A percentile compares a stretch with the other conserved stretches of the same genome.
Conservation (phyloP, 2,329 filamentous ascomycete genomes). For the Alternaria metachromatica region DNA sequence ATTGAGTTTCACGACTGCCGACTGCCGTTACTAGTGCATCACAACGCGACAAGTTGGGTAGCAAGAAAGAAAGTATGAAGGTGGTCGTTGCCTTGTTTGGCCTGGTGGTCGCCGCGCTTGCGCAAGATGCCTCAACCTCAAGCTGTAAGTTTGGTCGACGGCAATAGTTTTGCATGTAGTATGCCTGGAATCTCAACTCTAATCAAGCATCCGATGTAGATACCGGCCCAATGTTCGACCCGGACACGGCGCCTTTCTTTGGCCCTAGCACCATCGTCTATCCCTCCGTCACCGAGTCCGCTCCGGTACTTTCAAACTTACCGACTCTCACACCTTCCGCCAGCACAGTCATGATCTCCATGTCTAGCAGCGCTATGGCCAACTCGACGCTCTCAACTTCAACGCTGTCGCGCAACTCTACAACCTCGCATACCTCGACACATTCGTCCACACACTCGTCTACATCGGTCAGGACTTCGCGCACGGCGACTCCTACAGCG, state of each 20-base stretch:
- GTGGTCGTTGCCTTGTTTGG: constrained; percentile 3
- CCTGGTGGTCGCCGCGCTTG: constrained; percentile 5
- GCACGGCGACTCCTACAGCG: constrained; percentile 8
- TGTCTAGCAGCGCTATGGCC: neutral
- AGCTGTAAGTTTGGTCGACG: constrained; percentile 4
- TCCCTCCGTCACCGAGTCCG: constrained; percentile 19
- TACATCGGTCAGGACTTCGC: constrained; percentile 10
- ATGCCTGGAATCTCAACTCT: neutral
- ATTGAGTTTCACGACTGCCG: neutral
- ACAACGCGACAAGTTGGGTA: neutral
- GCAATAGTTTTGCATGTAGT: neutral
- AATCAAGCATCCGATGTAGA: constrained; percentile 13
- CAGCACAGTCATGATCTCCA: constrained; percentile 6
- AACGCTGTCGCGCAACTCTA: constrained; percentile 1
- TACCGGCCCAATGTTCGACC: constrained; percentile 27
- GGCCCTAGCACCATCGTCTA: constrained; percentile 21
- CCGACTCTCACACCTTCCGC: constrained; percentile 10
- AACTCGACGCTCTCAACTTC: constrained; percentile 11
- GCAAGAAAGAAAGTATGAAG: constrained; percentile 5
- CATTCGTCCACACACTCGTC: constrained; percentile 2
- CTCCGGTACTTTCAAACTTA: constrained; percentile 10
- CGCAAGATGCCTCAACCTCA: constrained; percentile 1
- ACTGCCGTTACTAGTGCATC: neutral
- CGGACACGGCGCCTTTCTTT: constrained; percentile 25
- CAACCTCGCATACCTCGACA: neutral